Evolutionary conservation across 352 stramenopile species (phyloP).

Genomic region (Phytophthora sp.): DNA sequence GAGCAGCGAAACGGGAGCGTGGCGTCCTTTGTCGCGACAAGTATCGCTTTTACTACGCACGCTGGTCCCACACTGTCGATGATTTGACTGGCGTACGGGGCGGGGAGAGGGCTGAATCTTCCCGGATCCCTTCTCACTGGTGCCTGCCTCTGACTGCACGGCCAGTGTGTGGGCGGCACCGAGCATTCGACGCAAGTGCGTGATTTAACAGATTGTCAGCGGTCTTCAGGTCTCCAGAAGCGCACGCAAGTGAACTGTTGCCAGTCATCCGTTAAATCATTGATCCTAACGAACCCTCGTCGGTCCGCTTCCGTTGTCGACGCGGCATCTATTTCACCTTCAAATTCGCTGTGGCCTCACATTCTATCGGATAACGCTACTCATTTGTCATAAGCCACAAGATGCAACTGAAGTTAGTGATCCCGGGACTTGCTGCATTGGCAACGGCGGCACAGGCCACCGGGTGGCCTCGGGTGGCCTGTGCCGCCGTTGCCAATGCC

Average conservation of each 20-base stretch:
- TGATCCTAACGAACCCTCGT: background rate
- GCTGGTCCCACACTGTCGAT: conserved; percentile 26
- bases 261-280: background rate
- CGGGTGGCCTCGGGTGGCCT: no score
- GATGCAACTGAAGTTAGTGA: conserved; percentile 22
- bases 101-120: conserved; percentile 9
- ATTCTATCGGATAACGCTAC: background rate
- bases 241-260: conserved; percentile 33
- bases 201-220: no score
- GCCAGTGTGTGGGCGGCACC: conserved; percentile 6
- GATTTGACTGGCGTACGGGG: conserved; percentile 27
- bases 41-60: conserved; percentile 12
- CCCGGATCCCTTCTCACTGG: conserved; percentile 6
- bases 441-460: conserved; percentile 28
- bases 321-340: conserved; percentile 21
- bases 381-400: background rate
- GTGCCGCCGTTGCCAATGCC: no score
- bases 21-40: conserved; percentile 20
- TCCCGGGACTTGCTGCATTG: conserved; percentile 11
- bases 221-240: no score
- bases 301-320: background rate
- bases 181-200: conserved; percentile 24
- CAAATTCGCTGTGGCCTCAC: conserved; percentile 11
- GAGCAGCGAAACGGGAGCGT: conserved; percentile 28
- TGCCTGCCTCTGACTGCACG: no score